These are phyloP conservation scores for Ophiostoma triangulosporum DNA, from an alignment of 2,329 filamentous ascomycete genomes.

Conservation along the genomic window DNA sequence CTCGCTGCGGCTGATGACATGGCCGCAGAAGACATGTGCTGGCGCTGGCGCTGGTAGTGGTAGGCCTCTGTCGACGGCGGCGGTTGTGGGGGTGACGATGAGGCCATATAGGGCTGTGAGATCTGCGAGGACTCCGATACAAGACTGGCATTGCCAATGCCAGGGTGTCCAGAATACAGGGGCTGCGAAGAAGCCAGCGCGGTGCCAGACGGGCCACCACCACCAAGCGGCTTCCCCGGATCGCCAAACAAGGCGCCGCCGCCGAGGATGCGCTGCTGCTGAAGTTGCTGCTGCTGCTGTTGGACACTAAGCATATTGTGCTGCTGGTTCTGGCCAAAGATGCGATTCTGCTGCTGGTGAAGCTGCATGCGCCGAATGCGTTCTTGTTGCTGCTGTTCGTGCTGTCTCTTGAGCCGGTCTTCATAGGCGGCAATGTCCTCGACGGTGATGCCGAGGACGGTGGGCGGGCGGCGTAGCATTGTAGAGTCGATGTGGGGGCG, in stretches of 20 bases:
- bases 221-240: not conserved
- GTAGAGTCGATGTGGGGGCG: not conserved
- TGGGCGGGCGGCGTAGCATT: conserved; percentile 42
- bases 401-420: conserved; percentile 31
- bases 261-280: not conserved
- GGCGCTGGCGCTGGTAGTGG: not conserved
- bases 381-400: conserved; percentile 7
- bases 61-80: not conserved
- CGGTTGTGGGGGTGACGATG: conserved; percentile 7
- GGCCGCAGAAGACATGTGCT: conserved; percentile 5
- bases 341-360: conserved; percentile 1
- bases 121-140: not conserved
- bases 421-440: conserved; percentile 61
- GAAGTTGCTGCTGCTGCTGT: not conserved
- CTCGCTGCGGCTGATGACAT: conserved; percentile 7
- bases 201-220: not conserved
- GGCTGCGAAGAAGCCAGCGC: not conserved
- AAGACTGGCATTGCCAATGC: not conserved
- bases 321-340: not conserved
- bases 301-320: not conserved
- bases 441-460: conserved; percentile 52
- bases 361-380: conserved; percentile 4
- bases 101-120: not conserved
- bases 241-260: not conserved
- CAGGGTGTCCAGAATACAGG: not conserved